Percentiles rank a stretch among this genome's conserved stretches.
Evolutionary conservation across 352 stramenopile genomes (phyloP).

Genomic region (Phytophthora quininea): DNA sequence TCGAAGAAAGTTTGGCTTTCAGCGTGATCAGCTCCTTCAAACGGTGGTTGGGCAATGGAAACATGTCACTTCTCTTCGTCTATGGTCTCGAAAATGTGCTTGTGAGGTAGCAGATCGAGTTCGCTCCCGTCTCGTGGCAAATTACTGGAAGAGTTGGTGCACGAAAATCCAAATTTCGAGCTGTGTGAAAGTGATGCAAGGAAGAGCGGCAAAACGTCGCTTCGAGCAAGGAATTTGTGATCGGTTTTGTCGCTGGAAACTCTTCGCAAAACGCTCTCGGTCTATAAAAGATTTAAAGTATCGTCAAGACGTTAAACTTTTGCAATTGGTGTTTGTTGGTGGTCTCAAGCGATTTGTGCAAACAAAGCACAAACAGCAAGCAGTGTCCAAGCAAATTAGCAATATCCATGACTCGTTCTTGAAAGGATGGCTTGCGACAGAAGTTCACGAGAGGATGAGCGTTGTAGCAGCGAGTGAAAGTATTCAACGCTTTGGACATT

Average conservation of each 20-base stretch:
- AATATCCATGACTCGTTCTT: slow-evolving; percentile 29
- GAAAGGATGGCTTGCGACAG: slow-evolving; percentile 31
- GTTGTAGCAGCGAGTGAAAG: slow-evolving; percentile 32
- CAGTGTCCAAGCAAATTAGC: slow-evolving; percentile 18
- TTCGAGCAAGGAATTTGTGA: slow-evolving; percentile 12
- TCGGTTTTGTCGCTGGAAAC: slow-evolving; percentile 27
- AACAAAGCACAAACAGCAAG: slow-evolving; percentile 22
- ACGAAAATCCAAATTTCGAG: slow-evolving; percentile 4
- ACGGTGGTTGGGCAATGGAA: slow-evolving; percentile 22
- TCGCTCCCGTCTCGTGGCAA: not conserved
- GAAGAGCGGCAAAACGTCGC: slow-evolving; percentile 13
- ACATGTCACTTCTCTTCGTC: slow-evolving; percentile 3
- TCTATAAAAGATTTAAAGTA: slow-evolving; percentile 12
- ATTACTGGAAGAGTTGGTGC: slow-evolving; percentile 21
- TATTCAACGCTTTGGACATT: slow-evolving; percentile 17
- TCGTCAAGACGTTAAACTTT: not conserved
- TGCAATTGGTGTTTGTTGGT: slow-evolving; percentile 18
- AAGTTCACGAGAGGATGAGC: slow-evolving; percentile 27
- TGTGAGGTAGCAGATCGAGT: not conserved
- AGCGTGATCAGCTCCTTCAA: slow-evolving; percentile 1
- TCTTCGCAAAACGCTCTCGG: slow-evolving; percentile 14
- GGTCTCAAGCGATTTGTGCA: slow-evolving; percentile 8
- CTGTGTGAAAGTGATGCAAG: slow-evolving; percentile 14
- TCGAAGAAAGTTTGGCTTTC: slow-evolving; percentile 3
- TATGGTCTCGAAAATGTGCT: slow-evolving; percentile 2